Base-by-base conservation (phyloP, 192 early-diverging fungal genomes). In the Coemansia guatemalensis region DNA sequence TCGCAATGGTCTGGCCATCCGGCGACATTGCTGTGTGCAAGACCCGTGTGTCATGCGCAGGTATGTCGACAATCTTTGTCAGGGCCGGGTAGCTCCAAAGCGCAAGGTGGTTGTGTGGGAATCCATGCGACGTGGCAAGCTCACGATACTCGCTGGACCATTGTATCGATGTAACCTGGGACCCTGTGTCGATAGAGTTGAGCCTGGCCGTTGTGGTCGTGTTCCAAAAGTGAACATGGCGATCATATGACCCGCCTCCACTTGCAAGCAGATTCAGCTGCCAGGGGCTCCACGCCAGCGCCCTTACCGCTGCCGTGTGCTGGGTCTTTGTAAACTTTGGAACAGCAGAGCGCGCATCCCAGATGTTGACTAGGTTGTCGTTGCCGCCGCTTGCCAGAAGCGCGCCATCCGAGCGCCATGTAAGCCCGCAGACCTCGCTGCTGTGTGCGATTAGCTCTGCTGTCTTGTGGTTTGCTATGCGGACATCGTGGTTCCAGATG, bases 201-300 rank as follows among this genome's bases (percentile, higher is more conserved):
- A 90, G 63, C 52, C 83, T 79, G 0, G 83, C 78, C 1, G 83
- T 84, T 1, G 83, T 90, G n/a, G 82, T 84, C 1, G 88, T 85
- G 69, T 97, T 93, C 95, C 96, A 99, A 49, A 97, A 94, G 44
- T 90, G 89, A 30, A 98, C 95, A 22, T 90, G 85, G 21, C 88
- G 85, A 67, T 99, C 97, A 59, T 90, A 82, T 8, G 92, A 88
- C 14, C 97, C 96, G 26, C 96, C 97, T 23, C 97, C 97, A 0
- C 89, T 90, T 1, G 94, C 97, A 14, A 99, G 71, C 18, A 95
- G 48, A 26, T 89, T 86, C 49, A 72, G 73, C 55, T 94, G 90
- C 92, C 91, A 95, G 23, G 95, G 95, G 71, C 94, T 94, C 96
- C 95, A 98, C 18, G 96, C 93, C 18, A 98, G 61, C 1, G 95